Conservation (phyloP, 768 basidiomycete genomes). For the Mycena kentingensis region DNA sequence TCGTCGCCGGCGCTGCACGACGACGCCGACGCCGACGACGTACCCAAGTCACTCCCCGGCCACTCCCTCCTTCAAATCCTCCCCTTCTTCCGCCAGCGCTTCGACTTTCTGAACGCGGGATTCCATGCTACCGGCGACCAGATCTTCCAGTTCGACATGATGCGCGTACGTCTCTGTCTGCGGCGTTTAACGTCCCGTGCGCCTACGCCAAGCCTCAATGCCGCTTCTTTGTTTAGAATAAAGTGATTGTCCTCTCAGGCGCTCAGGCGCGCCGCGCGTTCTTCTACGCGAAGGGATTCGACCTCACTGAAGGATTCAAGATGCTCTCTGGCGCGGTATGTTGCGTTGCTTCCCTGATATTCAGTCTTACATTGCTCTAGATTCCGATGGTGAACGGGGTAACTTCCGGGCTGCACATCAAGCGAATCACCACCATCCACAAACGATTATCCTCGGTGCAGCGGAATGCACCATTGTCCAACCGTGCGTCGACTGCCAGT, state of each 20-base stretch:
- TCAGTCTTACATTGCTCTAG: slow-evolving; percentile 38
- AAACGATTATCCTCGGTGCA: slow-evolving; percentile 69
- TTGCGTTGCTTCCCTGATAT: slow-evolving; percentile 26
- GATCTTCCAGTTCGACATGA: slow-evolving; percentile 69
- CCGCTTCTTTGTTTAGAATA: slow-evolving; percentile 48
- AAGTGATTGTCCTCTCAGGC: slow-evolving; percentile 76
- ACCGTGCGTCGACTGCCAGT: slow-evolving; percentile 47
- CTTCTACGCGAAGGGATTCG: slow-evolving; percentile 69
- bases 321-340: slow-evolving; percentile 77
- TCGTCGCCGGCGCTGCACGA: slow-evolving; percentile 53
- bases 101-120: slow-evolving; percentile 73
- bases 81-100: slow-evolving; percentile 69
- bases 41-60: slow-evolving; percentile 60
- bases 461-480: slow-evolving; percentile 58
- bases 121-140: slow-evolving; percentile 67
- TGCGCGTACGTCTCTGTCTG: slow-evolving; percentile 50
- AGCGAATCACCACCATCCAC: slow-evolving; percentile 65
- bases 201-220: too few species aligned
- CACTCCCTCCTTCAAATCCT: slow-evolving; percentile 56
- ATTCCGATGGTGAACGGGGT: slow-evolving; percentile 78
- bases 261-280: slow-evolving; percentile 69
- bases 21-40: slow-evolving; percentile 53
- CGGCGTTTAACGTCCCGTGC: too few species aligned
- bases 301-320: slow-evolving; percentile 79
- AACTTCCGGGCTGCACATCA: slow-evolving; percentile 67